These are phyloP conservation scores for Penicillium bialowiezense DNA, from an alignment of 495 filamentous ascomycete genomes.

Conservation along the genomic window DNA sequence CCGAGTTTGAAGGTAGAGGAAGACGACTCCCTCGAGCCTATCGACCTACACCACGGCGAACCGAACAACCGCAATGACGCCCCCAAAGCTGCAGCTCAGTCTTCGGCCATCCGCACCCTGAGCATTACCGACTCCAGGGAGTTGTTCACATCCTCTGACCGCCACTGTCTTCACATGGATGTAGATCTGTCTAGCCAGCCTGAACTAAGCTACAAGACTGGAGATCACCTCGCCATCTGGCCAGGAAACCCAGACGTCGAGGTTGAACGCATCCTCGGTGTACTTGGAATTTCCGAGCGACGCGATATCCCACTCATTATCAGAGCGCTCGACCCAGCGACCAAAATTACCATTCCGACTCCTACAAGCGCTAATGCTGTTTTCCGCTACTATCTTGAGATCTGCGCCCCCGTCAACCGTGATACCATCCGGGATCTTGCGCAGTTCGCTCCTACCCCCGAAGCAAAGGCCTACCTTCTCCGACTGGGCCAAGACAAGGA, in stretches of 20 bases:
- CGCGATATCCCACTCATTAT: constrained; percentile 31
- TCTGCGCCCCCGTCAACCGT: constrained; percentile 45
- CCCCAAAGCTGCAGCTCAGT: constrained; percentile 24
- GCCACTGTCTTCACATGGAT: constrained; percentile 51
- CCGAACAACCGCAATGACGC: constrained; percentile 23
- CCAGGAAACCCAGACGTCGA: constrained; percentile 62
- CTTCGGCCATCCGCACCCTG: constrained; percentile 31
- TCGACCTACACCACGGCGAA: constrained; percentile 40
- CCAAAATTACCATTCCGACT: constrained; percentile 38
- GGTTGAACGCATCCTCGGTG: constrained; percentile 35
- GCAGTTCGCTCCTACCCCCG: constrained; percentile 40
- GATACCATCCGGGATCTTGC: constrained; percentile 41
- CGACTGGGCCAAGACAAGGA: constrained; percentile 33
- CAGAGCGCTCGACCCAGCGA: constrained; percentile 27
- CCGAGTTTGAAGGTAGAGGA: constrained; percentile 40
- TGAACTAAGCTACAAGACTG: constrained; percentile 63
- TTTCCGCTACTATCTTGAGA: constrained; percentile 50
- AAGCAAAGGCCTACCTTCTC: constrained; percentile 32
- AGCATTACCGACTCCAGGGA: constrained; percentile 33
- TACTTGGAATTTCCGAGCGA: constrained; percentile 29
- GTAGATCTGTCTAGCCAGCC: constrained; percentile 38
- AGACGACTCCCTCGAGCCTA: constrained; percentile 34
- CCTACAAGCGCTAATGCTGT: constrained; percentile 40
- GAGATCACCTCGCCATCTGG: constrained; percentile 74
- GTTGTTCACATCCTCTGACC: constrained; percentile 33